phyloP scores from a whole-genome alignment of 2,329 filamentous ascomycete genomes.

The Pseudogymnoascus sp. region DNA sequence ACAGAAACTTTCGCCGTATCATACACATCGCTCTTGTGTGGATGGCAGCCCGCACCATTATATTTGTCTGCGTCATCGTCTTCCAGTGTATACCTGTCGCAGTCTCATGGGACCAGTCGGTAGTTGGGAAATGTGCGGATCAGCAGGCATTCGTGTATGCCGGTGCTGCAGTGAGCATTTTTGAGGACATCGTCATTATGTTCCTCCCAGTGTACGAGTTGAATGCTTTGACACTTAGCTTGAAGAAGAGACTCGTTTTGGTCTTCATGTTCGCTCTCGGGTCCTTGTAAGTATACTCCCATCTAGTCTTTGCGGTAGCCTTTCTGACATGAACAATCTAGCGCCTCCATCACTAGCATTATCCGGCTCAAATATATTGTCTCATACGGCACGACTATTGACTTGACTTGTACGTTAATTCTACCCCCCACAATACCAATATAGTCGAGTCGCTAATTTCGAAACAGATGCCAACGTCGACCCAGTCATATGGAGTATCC shows the following conservation, averaged over 20 bases:
- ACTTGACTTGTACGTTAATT: conserved; percentile 20
- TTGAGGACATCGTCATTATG: conserved; percentile 60
- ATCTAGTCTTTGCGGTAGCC: not conserved
- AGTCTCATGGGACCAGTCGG: conserved; percentile 15
- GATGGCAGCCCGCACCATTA: conserved; percentile 10
- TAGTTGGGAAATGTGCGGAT: conserved; percentile 44
- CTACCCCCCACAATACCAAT: not conserved
- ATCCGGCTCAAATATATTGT: conserved; percentile 21
- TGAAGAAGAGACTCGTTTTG: conserved; percentile 58
- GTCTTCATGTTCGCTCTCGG: conserved; percentile 61
- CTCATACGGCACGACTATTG: conserved; percentile 16
- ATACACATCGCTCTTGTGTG: conserved; percentile 12
- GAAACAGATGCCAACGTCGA: conserved; percentile 19
- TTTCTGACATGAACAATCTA: conserved; percentile 11
- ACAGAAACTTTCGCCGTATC: conserved; percentile 10
- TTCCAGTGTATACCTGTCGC: conserved; percentile 21
- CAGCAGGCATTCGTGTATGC: conserved; percentile 59
- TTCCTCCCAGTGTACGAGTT: conserved; percentile 59
- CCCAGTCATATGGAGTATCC: conserved; percentile 24
- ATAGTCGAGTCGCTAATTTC: not conserved
- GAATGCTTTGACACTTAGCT: conserved; percentile 53
- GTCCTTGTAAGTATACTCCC: conserved; percentile 47
- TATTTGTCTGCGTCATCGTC: conserved; percentile 13
- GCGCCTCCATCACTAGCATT: conserved; percentile 21
- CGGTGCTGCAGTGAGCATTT: conserved; percentile 60